Percentiles rank a stretch among this genome's conserved stretches.
These are phyloP conservation scores for Diaporthe aspalathi DNA, from an alignment of 2,329 filamentous ascomycete genomes.

Conservation along the genomic window DNA sequence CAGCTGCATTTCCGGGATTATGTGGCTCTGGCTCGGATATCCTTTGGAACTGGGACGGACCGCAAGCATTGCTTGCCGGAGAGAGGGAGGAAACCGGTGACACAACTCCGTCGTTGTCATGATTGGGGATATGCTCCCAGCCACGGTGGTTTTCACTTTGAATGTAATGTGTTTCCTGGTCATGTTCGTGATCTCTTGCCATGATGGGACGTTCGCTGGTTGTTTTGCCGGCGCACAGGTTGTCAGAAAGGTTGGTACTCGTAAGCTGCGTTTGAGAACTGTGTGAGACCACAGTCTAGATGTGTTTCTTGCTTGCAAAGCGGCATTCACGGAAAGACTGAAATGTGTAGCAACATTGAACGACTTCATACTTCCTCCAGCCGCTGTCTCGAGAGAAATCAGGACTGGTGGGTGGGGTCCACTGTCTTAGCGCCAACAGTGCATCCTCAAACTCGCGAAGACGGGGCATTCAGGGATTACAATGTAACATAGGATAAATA, in stretches of 20 bases:
- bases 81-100: not conserved
- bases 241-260: not conserved
- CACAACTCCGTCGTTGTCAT: not conserved
- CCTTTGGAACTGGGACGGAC: not conserved
- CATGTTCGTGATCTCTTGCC: not conserved
- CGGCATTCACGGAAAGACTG: not conserved
- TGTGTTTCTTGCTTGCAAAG: not conserved
- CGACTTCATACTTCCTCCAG: not conserved
- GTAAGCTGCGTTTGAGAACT: not conserved
- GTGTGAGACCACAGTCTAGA: not conserved
- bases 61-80: not conserved
- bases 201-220: not conserved
- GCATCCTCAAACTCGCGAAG: not conserved
- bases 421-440: not conserved
- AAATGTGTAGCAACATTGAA: not conserved
- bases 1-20: not conserved
- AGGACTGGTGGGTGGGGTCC: not conserved
- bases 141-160: not conserved
- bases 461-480: not conserved
- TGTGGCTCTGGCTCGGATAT: not conserved
- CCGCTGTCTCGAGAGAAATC: not conserved
- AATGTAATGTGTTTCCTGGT: not conserved
- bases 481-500: not conserved
- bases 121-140: not conserved
- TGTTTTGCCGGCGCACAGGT: not conserved